These are phyloP conservation scores for Ophiocordyceps camponoti-saundersi DNA, from an alignment of 2,329 filamentous ascomycete genomes.

Conservation along the genomic window DNA sequence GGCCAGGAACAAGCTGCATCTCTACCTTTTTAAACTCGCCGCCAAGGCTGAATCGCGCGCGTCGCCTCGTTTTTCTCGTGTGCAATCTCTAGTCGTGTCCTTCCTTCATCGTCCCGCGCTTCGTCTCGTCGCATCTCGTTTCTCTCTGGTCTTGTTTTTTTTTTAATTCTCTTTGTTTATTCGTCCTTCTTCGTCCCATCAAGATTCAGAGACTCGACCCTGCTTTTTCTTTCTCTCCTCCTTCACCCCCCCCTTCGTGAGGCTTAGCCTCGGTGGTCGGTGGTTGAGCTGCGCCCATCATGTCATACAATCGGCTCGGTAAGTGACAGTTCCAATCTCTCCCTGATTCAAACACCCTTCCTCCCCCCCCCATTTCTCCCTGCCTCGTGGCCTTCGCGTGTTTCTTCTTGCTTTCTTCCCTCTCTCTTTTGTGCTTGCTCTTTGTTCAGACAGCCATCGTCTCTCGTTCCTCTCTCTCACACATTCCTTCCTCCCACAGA, in stretches of 20 bases:
- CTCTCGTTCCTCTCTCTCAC: not conserved
- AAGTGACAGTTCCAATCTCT: constrained; percentile 18
- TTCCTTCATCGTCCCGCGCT: too few species aligned
- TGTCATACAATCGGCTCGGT: constrained; percentile 64
- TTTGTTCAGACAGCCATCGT: not conserved
- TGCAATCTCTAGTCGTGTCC: too few species aligned
- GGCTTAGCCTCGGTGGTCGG: not conserved
- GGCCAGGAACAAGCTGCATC: too few species aligned
- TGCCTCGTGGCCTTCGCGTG: not conserved
- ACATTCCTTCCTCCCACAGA: constrained; percentile 16
- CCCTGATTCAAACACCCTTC: not conserved
- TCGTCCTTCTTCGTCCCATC: too few species aligned
- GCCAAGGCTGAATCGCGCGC: too few species aligned
- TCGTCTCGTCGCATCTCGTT: too few species aligned
- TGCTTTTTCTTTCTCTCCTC: too few species aligned
- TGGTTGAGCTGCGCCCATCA: constrained; percentile 17
- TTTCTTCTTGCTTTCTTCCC: not conserved
- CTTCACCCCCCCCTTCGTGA: not conserved
- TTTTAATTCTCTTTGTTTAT: too few species aligned
- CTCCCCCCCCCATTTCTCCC: not conserved
- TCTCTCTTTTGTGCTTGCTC: not conserved
- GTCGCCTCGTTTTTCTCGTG: too few species aligned
- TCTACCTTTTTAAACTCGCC: too few species aligned
- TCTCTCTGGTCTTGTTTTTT: too few species aligned
- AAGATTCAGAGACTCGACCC: too few species aligned